Evolutionary conservation across 2,329 filamentous ascomycete species (phyloP).

Genomic region (Paecilomyces formosus): DNA sequence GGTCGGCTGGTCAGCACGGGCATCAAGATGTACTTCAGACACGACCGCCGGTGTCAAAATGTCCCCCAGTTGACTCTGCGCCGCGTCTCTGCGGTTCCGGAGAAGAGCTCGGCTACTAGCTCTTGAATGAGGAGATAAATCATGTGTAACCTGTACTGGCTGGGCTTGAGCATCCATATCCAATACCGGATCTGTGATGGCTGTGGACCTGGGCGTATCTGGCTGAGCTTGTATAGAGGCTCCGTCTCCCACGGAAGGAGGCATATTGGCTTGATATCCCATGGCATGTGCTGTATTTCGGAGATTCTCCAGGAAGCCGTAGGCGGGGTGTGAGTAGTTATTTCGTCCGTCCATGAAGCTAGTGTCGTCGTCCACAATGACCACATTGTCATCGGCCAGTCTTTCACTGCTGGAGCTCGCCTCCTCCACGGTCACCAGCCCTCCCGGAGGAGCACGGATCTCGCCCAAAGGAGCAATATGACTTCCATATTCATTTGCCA

Average conservation of each 20-base stretch:
- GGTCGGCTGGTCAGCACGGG: conserved; percentile 19
- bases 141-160: conserved; percentile 14
- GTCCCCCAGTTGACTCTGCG: conserved; percentile 8
- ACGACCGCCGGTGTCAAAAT: conserved; percentile 31
- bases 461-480: conserved; percentile 56
- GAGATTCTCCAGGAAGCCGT: conserved; percentile 29
- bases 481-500: conserved; percentile 56
- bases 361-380: conserved; percentile 32
- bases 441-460: conserved; percentile 35
- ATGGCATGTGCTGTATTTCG: conserved; percentile 16
- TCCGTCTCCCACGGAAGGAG: conserved; percentile 11
- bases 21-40: conserved; percentile 32
- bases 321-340: conserved; percentile 26
- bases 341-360: conserved; percentile 28
- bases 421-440: conserved; percentile 37
- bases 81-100: conserved; percentile 6
- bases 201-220: conserved; percentile 6
- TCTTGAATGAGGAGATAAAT: conserved; percentile 19
- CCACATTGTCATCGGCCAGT: conserved; percentile 26
- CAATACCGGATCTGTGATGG: neutral
- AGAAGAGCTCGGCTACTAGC: conserved; percentile 23
- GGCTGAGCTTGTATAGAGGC: conserved; percentile 9
- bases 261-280: conserved; percentile 11
- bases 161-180: conserved; percentile 3
- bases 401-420: conserved; percentile 30